phyloP scores from a whole-genome alignment of 1,284 basidiomycete genomes.

The Puccinia hordei region DNA sequence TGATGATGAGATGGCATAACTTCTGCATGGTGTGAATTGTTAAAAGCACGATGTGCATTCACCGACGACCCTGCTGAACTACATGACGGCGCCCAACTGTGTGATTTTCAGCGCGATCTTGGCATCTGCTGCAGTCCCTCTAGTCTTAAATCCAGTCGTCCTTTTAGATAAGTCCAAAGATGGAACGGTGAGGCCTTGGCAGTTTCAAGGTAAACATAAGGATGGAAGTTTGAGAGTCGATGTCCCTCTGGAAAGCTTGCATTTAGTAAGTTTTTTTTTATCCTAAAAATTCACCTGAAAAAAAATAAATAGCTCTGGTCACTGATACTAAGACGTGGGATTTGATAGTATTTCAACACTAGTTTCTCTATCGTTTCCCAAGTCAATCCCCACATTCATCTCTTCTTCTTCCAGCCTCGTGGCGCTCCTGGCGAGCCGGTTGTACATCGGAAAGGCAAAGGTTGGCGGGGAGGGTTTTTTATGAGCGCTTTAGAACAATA shows the following conservation, averaged over 20 bases:
- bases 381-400: constrained; percentile 94
- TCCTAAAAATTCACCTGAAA: neutral
- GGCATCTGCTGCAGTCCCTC: constrained; percentile 80
- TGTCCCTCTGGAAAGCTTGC: constrained; percentile 87
- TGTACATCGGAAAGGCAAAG: constrained; percentile 86
- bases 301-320: constrained; percentile 11
- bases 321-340: constrained; percentile 41
- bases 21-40: too few relatives aligned
- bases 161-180: constrained; percentile 83
- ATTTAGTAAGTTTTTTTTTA: constrained; percentile 66
- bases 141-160: constrained; percentile 70
- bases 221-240: constrained; percentile 89
- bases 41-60: constrained; percentile 57
- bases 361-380: constrained; percentile 94
- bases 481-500: constrained; percentile 80
- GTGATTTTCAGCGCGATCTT: constrained; percentile 68
- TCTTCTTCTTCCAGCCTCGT: constrained; percentile 95
- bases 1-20: too few relatives aligned
- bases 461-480: constrained; percentile 94
- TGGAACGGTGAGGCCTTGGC: constrained; percentile 74
- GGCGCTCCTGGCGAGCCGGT: constrained; percentile 93
- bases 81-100: constrained; percentile 88
- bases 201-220: constrained; percentile 58
- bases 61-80: constrained; percentile 92
- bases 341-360: constrained; percentile 64